Conservation (phyloP, 352 stramenopile genomes). For the Stephanocyclus meneghinianus region DNA sequence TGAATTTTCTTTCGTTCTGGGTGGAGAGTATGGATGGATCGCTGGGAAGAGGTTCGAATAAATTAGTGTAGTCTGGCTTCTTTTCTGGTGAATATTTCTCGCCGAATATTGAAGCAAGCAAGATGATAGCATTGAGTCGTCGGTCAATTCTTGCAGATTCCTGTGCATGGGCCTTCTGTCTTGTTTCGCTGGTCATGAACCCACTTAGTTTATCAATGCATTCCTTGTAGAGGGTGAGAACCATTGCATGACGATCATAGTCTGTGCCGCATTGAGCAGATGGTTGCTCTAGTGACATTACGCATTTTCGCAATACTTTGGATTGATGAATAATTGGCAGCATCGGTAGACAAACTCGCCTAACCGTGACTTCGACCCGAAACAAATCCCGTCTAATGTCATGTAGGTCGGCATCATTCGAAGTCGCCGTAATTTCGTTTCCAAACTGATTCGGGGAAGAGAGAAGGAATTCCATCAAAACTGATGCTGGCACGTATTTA, state of each 20-base stretch:
- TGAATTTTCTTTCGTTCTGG: constrained; percentile 14
- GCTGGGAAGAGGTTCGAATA: constrained; percentile 68
- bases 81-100: constrained; percentile 47
- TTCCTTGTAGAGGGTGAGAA: constrained; percentile 66
- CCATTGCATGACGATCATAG: constrained; percentile 67
- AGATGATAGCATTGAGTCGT: constrained; percentile 67
- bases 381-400: constrained; percentile 55
- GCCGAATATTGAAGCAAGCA: constrained; percentile 73
- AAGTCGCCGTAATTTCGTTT: neutral
- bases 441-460: constrained; percentile 21
- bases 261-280: constrained; percentile 44
- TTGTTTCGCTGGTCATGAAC: constrained; percentile 49
- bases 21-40: constrained; percentile 30
- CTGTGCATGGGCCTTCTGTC: constrained; percentile 47
- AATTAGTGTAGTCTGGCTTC: constrained; percentile 60
- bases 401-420: neutral
- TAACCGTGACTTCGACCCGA: constrained; percentile 39
- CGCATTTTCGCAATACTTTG: constrained; percentile 61
- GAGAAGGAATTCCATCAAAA: constrained; percentile 55
- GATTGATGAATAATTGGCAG: constrained; percentile 55
- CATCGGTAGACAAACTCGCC: constrained; percentile 37
- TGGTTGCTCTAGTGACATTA: constrained; percentile 60
- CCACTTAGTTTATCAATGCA: constrained; percentile 44
- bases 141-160: constrained; percentile 69
- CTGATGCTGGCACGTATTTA: constrained; percentile 45